Evolutionary conservation across 345 rosid genomes (phyloP).

Genomic region (Chamaenerion angustifolium): DNA sequence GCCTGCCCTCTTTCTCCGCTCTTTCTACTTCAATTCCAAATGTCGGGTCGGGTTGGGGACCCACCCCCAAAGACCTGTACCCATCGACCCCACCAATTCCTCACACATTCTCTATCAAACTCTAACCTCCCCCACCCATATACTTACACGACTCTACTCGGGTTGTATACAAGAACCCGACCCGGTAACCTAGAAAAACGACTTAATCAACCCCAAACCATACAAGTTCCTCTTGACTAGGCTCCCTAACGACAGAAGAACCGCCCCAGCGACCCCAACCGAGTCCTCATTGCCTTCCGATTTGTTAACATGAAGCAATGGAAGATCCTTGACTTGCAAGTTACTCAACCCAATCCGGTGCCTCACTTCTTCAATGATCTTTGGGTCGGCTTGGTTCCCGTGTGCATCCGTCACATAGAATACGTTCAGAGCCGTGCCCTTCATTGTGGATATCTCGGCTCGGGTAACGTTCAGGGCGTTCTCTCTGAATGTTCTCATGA

Average conservation of each 20-base stretch:
- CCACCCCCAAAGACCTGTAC: too few species aligned
- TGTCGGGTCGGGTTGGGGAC: too few species aligned
- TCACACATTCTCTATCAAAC: too few species aligned
- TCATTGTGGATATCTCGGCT: conserved; percentile 29
- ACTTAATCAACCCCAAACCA: conserved; percentile 73
- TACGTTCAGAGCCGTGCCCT: conserved; percentile 18
- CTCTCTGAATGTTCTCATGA: conserved; percentile 34
- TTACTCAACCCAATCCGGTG: conserved; percentile 18
- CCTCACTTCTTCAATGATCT: conserved; percentile 26
- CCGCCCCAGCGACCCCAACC: conserved; percentile 76
- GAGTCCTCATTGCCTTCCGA: conserved; percentile 42
- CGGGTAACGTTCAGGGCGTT: conserved; percentile 32
- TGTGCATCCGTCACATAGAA: conserved; percentile 29
- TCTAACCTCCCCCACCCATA: too few species aligned
- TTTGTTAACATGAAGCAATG: conserved; percentile 24
- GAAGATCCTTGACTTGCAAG: conserved; percentile 52
- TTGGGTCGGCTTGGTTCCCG: conserved; percentile 24
- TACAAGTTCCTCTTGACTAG: conserved; percentile 73
- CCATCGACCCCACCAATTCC: too few species aligned
- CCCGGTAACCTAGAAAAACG: conserved; percentile 34
- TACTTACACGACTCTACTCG: too few species aligned
- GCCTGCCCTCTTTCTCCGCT: too few species aligned
- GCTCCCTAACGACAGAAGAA: conserved; percentile 70
- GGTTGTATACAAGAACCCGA: not conserved
- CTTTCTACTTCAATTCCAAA: too few species aligned